Conservation (phyloP, 805 yeast species). For the Kluyveromyces aestuarii region DNA sequence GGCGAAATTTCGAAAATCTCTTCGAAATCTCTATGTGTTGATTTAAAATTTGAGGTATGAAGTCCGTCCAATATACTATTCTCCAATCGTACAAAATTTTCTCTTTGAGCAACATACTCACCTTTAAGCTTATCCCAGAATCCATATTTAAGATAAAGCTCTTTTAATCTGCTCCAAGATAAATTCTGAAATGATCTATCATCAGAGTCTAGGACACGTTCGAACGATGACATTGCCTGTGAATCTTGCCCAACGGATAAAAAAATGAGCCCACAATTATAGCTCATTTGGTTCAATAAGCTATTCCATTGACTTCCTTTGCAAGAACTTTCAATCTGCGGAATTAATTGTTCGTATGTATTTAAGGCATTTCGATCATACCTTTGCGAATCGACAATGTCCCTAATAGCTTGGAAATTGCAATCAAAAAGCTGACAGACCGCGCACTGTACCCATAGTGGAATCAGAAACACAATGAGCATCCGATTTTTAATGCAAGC, state of each 20-base stretch:
- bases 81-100: slow-evolving; percentile 12
- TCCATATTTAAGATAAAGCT: slow-evolving; percentile 46
- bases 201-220: slow-evolving; percentile 33
- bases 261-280: slow-evolving; percentile 55
- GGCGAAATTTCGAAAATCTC: slow-evolving; percentile 37
- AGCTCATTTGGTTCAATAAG: slow-evolving; percentile 32
- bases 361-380: slow-evolving; percentile 10
- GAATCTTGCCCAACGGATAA: slow-evolving; percentile 45
- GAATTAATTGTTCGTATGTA: slow-evolving; percentile 8
- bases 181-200: slow-evolving; percentile 28
- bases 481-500: neutral
- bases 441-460: neutral
- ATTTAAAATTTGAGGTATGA: slow-evolving; percentile 14
- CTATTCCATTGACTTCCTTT: slow-evolving; percentile 2
- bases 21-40: slow-evolving; percentile 23
- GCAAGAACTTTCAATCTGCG: slow-evolving; percentile 6
- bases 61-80: slow-evolving; percentile 7
- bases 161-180: slow-evolving; percentile 42
- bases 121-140: slow-evolving; percentile 30
- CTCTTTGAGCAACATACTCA: slow-evolving; percentile 10
- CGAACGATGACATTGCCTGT: slow-evolving; percentile 45
- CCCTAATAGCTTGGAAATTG: slow-evolving; percentile 5
- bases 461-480: neutral
- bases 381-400: slow-evolving; percentile 4
- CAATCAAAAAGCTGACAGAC: neutral